Conservation (phyloP, 2,329 filamentous ascomycete genomes). For the Clonostachys byssicola region DNA sequence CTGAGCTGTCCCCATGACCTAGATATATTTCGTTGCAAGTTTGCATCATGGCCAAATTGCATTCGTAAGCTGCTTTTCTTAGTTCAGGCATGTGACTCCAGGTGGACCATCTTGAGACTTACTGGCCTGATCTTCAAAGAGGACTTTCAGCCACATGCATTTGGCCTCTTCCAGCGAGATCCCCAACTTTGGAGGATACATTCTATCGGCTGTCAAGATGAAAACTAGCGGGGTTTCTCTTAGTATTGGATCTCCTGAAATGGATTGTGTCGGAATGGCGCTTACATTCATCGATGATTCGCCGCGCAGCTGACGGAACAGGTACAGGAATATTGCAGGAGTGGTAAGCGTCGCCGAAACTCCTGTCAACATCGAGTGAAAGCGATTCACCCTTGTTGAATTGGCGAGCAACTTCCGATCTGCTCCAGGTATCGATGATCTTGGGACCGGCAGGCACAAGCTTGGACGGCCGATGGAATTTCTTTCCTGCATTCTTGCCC, state of each 20-base stretch:
- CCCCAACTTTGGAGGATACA: slow-evolving; percentile 5
- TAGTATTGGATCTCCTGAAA: neutral
- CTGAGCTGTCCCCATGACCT: slow-evolving; percentile 9
- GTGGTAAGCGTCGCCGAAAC: slow-evolving; percentile 1
- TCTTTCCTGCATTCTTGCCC: slow-evolving; percentile 13
- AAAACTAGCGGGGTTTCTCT: neutral
- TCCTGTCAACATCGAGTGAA: neutral
- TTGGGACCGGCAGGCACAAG: neutral
- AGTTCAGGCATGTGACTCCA: no score
- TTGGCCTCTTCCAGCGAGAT: slow-evolving; percentile 6
- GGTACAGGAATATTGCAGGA: slow-evolving; percentile 2
- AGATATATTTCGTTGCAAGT: slow-evolving; percentile 10
- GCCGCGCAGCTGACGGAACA: slow-evolving; percentile 1
- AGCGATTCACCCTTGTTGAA: neutral
- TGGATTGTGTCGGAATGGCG: neutral
- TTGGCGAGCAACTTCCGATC: no score
- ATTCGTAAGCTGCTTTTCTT: slow-evolving; percentile 8
- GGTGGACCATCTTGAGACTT: neutral
- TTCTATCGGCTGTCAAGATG: slow-evolving; percentile 1
- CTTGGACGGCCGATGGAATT: slow-evolving; percentile 7
- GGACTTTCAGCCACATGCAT: slow-evolving; percentile 6
- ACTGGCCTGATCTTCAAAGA: slow-evolving; percentile 7
- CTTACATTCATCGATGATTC: slow-evolving; percentile 7
- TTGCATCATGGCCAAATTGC: slow-evolving; percentile 9
- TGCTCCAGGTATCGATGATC: neutral